Base-by-base conservation (phyloP, 495 filamentous ascomycete genomes). In the Aspergillus baeticus region DNA sequence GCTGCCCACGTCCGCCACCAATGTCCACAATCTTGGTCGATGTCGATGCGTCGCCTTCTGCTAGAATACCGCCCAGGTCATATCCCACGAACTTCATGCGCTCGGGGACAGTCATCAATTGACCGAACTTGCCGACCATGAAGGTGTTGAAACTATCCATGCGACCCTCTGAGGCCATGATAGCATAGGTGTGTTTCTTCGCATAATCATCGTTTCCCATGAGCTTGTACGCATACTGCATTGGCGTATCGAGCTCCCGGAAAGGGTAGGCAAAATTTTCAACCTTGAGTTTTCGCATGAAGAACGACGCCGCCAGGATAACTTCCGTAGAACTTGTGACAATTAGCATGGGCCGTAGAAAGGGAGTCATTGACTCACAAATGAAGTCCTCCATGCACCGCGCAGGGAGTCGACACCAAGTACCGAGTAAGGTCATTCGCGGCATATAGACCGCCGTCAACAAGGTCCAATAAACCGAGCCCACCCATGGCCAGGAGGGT, bases 1-100 rank as follows among this genome's bases (percentile, higher is more conserved):
- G 71, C 36, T 83, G 74, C 0, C 83, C 83, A 5, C 71, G 58
- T 11, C 72, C 73, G 5, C 82, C 83, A 17, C 74, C 82, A 13
- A 84, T 75, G 62, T 86, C 84, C 2, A 86, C 81, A 31, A 84
- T 66, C 5, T 64, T 59, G 6, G 55, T 53, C 0, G 65, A 58
- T 6, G 29, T 61, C 1, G 71, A 66, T 2, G 61, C 54, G 1
- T 10, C 26, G 18, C 23, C 42, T 10, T 49, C 29, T 6, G 34
- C 18, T 0, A 61, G 23, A 4, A 61, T 31, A 2, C 23, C 2
- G 7, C 68, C 56, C 6, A 68, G 33, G 43, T 74, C 62, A 35
- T 76, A 76, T 6, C 70, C 70, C 6, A 65, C 29, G 0, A 33
- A 35, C 10, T 63, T 39, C 21, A 66, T 54, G 2, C 70, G 68